A percentile compares a stretch with the other conserved stretches of the same genome.
Conservation (phyloP, 306 rosid genomes). For the Quercus agrifolia region DNA sequence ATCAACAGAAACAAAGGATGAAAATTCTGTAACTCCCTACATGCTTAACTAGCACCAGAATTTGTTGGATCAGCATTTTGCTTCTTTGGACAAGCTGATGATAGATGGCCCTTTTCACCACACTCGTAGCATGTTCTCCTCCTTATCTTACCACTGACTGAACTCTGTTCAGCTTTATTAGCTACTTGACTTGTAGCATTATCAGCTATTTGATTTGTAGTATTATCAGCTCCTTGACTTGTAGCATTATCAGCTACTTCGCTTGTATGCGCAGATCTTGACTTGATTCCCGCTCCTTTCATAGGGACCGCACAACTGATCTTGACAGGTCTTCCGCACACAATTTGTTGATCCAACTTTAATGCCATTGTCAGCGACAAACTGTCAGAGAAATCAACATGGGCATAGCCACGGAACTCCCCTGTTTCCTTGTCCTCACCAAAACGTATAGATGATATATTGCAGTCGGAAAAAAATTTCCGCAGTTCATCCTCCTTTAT, state of each 20-base stretch:
- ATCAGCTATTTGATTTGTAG: background rate
- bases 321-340: conserved; percentile 66
- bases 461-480: conserved; percentile 62
- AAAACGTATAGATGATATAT: conserved; percentile 51
- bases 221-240: background rate
- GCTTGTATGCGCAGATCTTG: conserved; percentile 19
- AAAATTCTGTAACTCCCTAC: background rate
- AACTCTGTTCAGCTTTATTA: conserved; percentile 1
- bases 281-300: conserved; percentile 33
- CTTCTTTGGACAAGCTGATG: conserved; percentile 67
- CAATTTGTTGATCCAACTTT: conserved; percentile 60
- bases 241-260: background rate
- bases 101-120: conserved; percentile 82
- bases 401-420: conserved; percentile 83
- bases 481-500: conserved; percentile 69
- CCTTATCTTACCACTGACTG: conserved; percentile 55
- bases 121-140: conserved; percentile 87
- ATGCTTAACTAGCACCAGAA: conserved; percentile 24
- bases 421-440: conserved; percentile 88
- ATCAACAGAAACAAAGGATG: conserved; percentile 1
- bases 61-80: conserved; percentile 27
- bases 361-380: conserved; percentile 62
- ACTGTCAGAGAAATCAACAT: conserved; percentile 64
- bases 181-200: background rate
- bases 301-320: conserved; percentile 84